Conservation (phyloP, 768 basidiomycete species). For the Tricholoma sp. region DNA sequence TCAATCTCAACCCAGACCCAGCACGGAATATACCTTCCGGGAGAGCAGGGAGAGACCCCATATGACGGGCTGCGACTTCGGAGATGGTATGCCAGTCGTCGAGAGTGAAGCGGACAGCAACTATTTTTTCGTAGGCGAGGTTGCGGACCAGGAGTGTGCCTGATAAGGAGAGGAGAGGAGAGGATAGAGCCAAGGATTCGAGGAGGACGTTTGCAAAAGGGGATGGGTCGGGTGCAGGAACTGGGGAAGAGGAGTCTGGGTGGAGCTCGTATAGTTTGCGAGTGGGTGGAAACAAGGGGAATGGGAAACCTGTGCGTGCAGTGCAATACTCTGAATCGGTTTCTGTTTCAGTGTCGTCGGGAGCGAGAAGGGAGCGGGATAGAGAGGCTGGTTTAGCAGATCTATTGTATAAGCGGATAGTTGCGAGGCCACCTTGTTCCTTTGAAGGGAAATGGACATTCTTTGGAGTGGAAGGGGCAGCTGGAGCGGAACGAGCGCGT, state of each 20-base stretch:
- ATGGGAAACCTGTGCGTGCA: constrained; percentile 12
- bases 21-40: constrained; percentile 16
- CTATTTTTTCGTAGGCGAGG: constrained; percentile 78
- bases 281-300: constrained; percentile 14
- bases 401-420: constrained; percentile 57
- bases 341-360: constrained; percentile 45
- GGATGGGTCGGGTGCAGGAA: constrained; percentile 21
- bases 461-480: constrained; percentile 44
- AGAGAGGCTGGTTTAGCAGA: constrained; percentile 62
- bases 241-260: constrained; percentile 13
- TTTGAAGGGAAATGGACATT: no score
- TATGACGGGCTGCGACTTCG: constrained; percentile 61
- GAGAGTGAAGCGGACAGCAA: constrained; percentile 83
- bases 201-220: constrained; percentile 27
- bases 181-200: constrained; percentile 16
- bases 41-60: constrained; percentile 36
- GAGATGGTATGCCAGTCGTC: constrained; percentile 93
- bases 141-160: constrained; percentile 86
- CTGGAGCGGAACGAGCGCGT: constrained; percentile 52
- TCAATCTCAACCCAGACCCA: constrained; percentile 10
- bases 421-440: constrained; percentile 56
- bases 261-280: constrained; percentile 22
- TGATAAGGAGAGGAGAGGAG: constrained; percentile 18
- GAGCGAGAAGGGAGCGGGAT: constrained; percentile 22
- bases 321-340: constrained; percentile 34